Base-by-base conservation (phyloP, 176 grass and related monocot genomes). In the Eleusine indica region DNA sequence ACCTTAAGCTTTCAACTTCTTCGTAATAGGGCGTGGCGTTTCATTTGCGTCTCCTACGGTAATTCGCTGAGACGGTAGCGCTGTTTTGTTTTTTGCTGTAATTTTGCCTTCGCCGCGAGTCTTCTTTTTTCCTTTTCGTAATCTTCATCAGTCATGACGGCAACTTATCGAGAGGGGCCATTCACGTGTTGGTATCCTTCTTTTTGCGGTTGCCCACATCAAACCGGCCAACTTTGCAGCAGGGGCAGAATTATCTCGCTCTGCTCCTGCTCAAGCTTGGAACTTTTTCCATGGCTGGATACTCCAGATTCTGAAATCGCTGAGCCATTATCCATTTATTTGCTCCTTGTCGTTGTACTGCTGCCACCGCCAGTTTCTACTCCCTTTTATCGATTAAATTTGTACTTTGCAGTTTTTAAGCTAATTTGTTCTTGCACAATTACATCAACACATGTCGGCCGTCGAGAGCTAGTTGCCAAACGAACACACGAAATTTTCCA, bases 81-180 rank as follows among this genome's bases (percentile, higher is more conserved):
- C 1, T 29, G 57, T 43, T 86, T 8, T 19, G 46, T 78, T 78
- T 25, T 89, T 43, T 68, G 38, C 29, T 41, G 19, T 41, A 66
- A 21, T 77, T 19, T 82, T 41, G 46, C 21, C 3, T 28, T 53
- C 0, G 37, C 29, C 16, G 2, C 44, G 22, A 1, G 10, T 0
- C 67, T 38, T 1, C 1, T 38, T 77, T 7, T 18, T 11, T 0
- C 2, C 56, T 56, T 15, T 19, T 17, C 16, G 69, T 43, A 43
- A 43, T 43, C 41, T 43, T 43, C 41, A 35, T 35, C 2, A 35
- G 32, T 89, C 14, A 2, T 71, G 1, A 6, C 16, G 71, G 76
- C 89, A 56, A 71, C 71, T 71, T 91, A 76, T 84, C 85, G 53
- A 83, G 80, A 87, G 79, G 89, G 35, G 52, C 81, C 76, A 72